Evolutionary conservation across 1,284 basidiomycete genomes (phyloP).

Genomic region (Sanghuangporus sanghuang): DNA sequence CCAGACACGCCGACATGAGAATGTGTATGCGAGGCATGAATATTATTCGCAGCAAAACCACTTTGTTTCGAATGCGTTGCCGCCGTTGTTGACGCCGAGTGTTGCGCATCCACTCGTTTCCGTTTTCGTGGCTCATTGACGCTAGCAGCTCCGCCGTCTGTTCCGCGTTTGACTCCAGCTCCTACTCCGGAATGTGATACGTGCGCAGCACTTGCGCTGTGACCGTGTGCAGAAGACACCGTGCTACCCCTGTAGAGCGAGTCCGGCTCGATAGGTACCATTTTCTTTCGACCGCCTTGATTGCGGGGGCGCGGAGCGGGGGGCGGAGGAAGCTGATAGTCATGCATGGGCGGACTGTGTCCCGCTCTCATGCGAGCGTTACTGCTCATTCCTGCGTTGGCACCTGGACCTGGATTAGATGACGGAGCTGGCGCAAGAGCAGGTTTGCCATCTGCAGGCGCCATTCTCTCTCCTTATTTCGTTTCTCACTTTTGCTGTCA

Average conservation of each 20-base stretch:
- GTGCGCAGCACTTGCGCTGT: not conserved
- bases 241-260: constrained; percentile 12
- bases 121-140: constrained; percentile 56
- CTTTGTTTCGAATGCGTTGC: not conserved
- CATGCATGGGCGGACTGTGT: not conserved
- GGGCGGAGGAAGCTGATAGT: not conserved
- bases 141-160: constrained; percentile 29
- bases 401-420: not conserved
- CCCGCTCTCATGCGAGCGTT: too few relatives aligned
- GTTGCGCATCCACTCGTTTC: constrained; percentile 49
- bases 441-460: not conserved
- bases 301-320: not conserved
- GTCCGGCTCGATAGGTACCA: constrained; percentile 10
- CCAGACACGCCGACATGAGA: not conserved
- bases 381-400: not conserved
- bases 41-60: not conserved
- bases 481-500: not conserved
- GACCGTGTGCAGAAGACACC: not conserved
- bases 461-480: not conserved
- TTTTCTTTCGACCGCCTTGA: constrained; percentile 6
- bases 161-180: constrained; percentile 19
- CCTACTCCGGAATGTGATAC: not conserved
- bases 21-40: not conserved
- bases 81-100: constrained; percentile 17
- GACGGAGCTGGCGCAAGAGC: not conserved